Conservation (phyloP, 345 rosid species). For the Capsella bursapastoris region DNA sequence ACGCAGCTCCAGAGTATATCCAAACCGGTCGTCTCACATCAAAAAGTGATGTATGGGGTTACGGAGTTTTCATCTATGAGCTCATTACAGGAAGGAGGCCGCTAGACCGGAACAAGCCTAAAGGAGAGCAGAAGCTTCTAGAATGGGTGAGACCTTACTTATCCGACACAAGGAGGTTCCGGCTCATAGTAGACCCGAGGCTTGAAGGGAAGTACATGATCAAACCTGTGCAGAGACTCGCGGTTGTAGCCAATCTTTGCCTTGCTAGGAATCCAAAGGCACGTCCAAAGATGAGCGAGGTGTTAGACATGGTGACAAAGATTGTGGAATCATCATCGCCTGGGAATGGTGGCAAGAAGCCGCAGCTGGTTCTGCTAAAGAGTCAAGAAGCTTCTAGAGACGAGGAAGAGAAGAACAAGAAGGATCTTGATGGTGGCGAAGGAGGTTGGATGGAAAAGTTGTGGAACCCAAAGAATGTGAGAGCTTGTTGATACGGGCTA, state of each 20-base stretch:
- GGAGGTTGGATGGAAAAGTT: conserved; percentile 48
- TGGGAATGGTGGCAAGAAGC: conserved; percentile 40
- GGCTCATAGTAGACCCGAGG: conserved; percentile 68
- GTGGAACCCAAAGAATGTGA: conserved; percentile 55
- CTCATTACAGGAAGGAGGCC: conserved; percentile 93
- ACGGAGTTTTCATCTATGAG: conserved; percentile 89
- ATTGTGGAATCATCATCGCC: conserved; percentile 51
- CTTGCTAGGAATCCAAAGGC: conserved; percentile 66
- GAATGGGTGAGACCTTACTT: conserved; percentile 87
- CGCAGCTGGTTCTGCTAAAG: conserved; percentile 47
- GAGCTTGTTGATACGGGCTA: conserved; percentile 41
- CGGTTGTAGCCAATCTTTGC: conserved; percentile 73
- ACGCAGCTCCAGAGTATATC: conserved; percentile 89
- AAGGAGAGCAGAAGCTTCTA: conserved; percentile 79
- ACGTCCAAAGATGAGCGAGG: conserved; percentile 96
- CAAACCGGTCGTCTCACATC: conserved; percentile 86
- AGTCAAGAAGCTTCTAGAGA: conserved; percentile 41
- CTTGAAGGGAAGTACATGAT: conserved; percentile 56
- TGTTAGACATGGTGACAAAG: conserved; percentile 65
- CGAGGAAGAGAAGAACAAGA: conserved; percentile 38
- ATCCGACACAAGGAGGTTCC: conserved; percentile 58
- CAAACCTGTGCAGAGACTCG: conserved; percentile 62
- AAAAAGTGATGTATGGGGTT: conserved; percentile 91
- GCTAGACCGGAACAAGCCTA: conserved; percentile 74
- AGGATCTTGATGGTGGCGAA: conserved; percentile 46